Conservation (phyloP, 1,284 basidiomycete genomes). For the Wolfiporia cocos region DNA sequence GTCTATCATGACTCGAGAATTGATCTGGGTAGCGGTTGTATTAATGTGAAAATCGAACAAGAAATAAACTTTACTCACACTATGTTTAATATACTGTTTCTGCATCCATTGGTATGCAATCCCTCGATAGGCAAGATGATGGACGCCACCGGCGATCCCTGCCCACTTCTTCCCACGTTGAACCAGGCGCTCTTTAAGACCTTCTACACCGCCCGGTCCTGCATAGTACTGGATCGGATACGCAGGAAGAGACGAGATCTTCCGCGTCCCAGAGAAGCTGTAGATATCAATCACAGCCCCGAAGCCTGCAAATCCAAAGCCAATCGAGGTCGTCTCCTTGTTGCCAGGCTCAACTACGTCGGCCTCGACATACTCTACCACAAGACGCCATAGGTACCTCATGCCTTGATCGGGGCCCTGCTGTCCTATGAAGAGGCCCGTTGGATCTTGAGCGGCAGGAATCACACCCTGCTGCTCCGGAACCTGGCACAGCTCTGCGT, state of each 20-base stretch:
- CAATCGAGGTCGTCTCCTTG: slow-evolving; percentile 6
- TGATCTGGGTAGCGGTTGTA: slow-evolving; percentile 17
- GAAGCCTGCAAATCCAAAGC: slow-evolving; percentile 33
- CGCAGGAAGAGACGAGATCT: slow-evolving; percentile 41
- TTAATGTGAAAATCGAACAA: background rate
- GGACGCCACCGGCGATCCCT: slow-evolving; percentile 39
- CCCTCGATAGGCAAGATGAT: slow-evolving; percentile 50
- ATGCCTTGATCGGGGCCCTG: slow-evolving; percentile 11
- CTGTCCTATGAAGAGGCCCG: slow-evolving; percentile 17
- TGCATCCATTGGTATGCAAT: slow-evolving; percentile 17
- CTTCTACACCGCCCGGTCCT: slow-evolving; percentile 28
- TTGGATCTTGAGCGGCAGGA: slow-evolving; percentile 19
- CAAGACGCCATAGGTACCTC: slow-evolving; percentile 24
- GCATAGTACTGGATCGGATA: slow-evolving; percentile 49
- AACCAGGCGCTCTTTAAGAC: slow-evolving; percentile 33
- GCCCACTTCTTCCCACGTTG: slow-evolving; percentile 50
- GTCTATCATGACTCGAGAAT: slow-evolving; percentile 50
- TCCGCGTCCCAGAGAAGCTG: slow-evolving; percentile 36
- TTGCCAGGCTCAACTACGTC: slow-evolving; percentile 20
- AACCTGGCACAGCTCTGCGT: slow-evolving; percentile 30
- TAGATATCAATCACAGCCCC: slow-evolving; percentile 35
- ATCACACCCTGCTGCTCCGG: slow-evolving; percentile 14
- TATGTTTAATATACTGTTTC: slow-evolving; percentile 34
- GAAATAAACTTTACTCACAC: slow-evolving; percentile 27
- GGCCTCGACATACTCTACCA: slow-evolving; percentile 25